Conservation (phyloP, 2,329 filamentous ascomycete species). For the Balansia obtecta region DNA sequence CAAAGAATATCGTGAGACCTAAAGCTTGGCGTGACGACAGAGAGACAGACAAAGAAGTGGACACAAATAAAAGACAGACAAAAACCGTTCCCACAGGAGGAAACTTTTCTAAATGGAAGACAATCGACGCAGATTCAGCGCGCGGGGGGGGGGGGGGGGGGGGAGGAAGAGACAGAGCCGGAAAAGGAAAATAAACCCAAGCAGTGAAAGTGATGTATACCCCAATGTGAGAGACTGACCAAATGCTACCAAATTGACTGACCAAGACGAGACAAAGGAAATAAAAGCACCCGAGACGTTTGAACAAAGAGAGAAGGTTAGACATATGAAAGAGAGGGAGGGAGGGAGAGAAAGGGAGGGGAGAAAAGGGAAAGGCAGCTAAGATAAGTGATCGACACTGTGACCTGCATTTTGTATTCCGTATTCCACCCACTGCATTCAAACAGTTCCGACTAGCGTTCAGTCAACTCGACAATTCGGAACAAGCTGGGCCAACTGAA, state of each 20-base stretch:
- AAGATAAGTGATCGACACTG: conserved; percentile 3
- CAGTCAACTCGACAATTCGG: not conserved
- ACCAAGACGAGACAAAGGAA: not conserved
- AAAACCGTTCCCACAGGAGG: not conserved
- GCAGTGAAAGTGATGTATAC: not conserved
- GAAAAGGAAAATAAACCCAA: not conserved
- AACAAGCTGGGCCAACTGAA: not conserved
- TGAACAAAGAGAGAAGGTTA: not conserved
- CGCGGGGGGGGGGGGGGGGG: not conserved
- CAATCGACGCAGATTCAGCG: not conserved
- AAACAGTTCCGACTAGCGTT: not conserved
- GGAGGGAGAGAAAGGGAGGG: conserved; percentile 1
- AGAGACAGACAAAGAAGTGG: conserved; percentile 2
- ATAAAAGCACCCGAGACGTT: not conserved
- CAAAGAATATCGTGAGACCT: not conserved
- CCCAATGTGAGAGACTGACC: not conserved
- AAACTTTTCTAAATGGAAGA: not conserved
- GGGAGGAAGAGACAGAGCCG: not conserved
- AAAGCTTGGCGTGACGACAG: not conserved
- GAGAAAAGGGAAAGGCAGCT: conserved; percentile 7
- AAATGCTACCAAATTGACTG: not conserved
- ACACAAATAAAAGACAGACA: not conserved
- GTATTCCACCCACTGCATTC: not conserved
- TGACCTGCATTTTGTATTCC: conserved; percentile 1
- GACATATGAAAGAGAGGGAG: conserved; percentile 3